These are phyloP conservation scores for Venturia pyrina DNA, from an alignment of 2,329 filamentous ascomycete genomes.

Conservation along the genomic window DNA sequence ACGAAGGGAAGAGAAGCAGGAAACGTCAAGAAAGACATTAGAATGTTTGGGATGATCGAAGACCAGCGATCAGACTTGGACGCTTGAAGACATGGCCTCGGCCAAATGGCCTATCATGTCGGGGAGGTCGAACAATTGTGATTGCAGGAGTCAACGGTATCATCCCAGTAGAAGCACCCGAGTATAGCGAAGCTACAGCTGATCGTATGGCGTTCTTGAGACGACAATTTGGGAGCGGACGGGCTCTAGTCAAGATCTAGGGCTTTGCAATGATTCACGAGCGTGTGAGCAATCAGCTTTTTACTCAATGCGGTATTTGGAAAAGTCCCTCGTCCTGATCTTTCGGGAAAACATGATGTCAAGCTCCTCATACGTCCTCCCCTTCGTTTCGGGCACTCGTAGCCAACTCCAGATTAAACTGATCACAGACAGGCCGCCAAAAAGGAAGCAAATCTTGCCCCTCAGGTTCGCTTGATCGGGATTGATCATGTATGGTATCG, in stretches of 20 bases:
- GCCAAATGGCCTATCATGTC: too few species aligned
- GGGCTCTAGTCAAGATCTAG: not conserved
- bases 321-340: slow-evolving; percentile 64
- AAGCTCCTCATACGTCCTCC: slow-evolving; percentile 75
- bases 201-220: too few species aligned
- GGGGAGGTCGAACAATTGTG: too few species aligned
- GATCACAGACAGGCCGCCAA: slow-evolving; percentile 68
- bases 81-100: too few species aligned
- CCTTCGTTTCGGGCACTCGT: slow-evolving; percentile 68
- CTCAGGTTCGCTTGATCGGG: slow-evolving; percentile 77
- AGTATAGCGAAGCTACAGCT: too few species aligned
- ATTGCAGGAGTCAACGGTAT: too few species aligned
- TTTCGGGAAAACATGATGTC: slow-evolving; percentile 72
- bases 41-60: too few species aligned
- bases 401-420: slow-evolving; percentile 78
- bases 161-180: too few species aligned
- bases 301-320: slow-evolving; percentile 20
- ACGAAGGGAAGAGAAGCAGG: too few species aligned
- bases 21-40: too few species aligned
- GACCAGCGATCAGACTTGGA: too few species aligned
- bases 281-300: not conserved
- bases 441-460: slow-evolving; percentile 82
- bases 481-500: slow-evolving; percentile 92
- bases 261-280: too few species aligned
- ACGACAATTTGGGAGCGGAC: not conserved